Evolutionary conservation across 345 rosid species (phyloP).

Genomic region (Xanthoceras sorbifolium): DNA sequence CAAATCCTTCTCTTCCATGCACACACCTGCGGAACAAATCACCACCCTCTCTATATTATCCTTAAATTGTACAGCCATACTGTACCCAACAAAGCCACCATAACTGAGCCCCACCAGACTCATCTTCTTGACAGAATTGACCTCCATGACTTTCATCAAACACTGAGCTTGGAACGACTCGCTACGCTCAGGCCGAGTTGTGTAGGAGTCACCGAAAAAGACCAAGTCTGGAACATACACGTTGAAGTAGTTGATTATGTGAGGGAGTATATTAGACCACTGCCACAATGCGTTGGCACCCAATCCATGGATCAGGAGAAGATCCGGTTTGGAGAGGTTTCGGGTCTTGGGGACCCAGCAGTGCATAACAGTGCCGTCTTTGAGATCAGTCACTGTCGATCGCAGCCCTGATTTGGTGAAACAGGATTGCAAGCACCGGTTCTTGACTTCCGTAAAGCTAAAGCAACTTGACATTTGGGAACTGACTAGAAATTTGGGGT

Average conservation of each 20-base stretch:
- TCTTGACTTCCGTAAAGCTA: conserved; percentile 57
- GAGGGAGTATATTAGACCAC: conserved; percentile 55
- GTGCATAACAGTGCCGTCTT: conserved; percentile 78
- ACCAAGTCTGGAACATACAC: conserved; percentile 73
- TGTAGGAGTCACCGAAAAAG: conserved; percentile 73
- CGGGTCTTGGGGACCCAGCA: conserved; percentile 69
- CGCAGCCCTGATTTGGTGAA: conserved; percentile 62
- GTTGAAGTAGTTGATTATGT: conserved; percentile 52
- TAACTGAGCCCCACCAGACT: conserved; percentile 80
- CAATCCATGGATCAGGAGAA: conserved; percentile 79
- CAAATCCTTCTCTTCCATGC: conserved; percentile 82
- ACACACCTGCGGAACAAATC: conserved; percentile 72
- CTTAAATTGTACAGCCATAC: conserved; percentile 62
- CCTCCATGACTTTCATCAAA: conserved; percentile 62
- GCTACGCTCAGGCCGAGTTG: conserved; percentile 69
- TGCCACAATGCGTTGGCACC: conserved; percentile 88
- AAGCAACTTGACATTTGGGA: conserved; percentile 64
- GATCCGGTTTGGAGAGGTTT: conserved; percentile 48
- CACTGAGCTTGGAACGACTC: conserved; percentile 79
- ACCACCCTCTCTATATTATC: conserved; percentile 68
- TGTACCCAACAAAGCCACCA: conserved; percentile 82
- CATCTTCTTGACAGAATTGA: conserved; percentile 45
- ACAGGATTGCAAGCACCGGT: conserved; percentile 42
- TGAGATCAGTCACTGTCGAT: conserved; percentile 60
- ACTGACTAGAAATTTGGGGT: no score